Percentiles rank a stretch among this genome's conserved stretches.
These are phyloP conservation scores for Phlebiopsis flavidoalba DNA, from an alignment of 768 basidiomycete genomes.

Conservation along the genomic window DNA sequence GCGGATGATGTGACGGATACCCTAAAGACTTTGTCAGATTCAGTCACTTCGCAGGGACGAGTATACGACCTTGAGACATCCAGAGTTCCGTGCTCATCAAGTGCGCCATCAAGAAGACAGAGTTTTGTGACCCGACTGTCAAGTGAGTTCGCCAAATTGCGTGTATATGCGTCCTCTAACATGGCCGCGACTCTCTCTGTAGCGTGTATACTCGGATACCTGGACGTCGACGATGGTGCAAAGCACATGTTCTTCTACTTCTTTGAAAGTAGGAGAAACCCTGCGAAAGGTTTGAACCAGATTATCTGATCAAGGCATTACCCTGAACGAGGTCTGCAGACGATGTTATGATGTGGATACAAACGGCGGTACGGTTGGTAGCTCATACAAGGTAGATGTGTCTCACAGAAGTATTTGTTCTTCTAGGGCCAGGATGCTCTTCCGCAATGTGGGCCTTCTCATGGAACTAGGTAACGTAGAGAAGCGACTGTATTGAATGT, in stretches of 20 bases:
- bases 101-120: slow-evolving; percentile 56
- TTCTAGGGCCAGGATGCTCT: slow-evolving; percentile 52
- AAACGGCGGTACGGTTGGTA: slow-evolving; percentile 39
- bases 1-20: neutral
- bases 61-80: slow-evolving; percentile 27
- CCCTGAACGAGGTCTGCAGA: slow-evolving; percentile 27
- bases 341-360: slow-evolving; percentile 72
- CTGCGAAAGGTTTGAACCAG: slow-evolving; percentile 28
- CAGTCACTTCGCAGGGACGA: slow-evolving; percentile 16
- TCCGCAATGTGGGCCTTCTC: slow-evolving; percentile 51
- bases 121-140: slow-evolving; percentile 62
- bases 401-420: neutral
- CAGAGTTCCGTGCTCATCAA: slow-evolving; percentile 46
- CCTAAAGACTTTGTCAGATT: neutral
- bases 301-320: neutral
- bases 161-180: neutral
- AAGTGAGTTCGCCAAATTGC: slow-evolving; percentile 30
- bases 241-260: slow-evolving; percentile 56
- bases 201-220: slow-evolving; percentile 42
- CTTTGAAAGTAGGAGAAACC: slow-evolving; percentile 49
- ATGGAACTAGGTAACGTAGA: slow-evolving; percentile 44
- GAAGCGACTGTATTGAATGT: neutral
- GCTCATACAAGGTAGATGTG: slow-evolving; percentile 16
- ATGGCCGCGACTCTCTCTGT: neutral
- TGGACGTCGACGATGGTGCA: slow-evolving; percentile 43